These are phyloP conservation scores for Mortierella polycephala DNA, from an alignment of 371 early-diverging fungal species.

Conservation along the genomic window DNA sequence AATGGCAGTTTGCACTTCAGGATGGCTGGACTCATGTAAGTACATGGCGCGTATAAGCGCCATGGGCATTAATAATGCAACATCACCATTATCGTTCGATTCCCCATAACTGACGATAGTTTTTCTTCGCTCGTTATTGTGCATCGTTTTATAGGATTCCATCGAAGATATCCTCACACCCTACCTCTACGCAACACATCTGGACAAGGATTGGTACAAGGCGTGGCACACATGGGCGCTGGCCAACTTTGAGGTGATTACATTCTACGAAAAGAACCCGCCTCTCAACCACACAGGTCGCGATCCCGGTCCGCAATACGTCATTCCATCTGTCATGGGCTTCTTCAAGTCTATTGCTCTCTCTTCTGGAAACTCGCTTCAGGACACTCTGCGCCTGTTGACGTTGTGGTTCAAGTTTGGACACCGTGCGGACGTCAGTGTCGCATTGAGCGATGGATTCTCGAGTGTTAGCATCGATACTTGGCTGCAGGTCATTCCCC, in stretches of 20 bases:
- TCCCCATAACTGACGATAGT: neutral
- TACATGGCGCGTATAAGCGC: neutral
- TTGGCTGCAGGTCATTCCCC: constrained; percentile 99
- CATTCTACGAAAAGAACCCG: constrained; percentile 70
- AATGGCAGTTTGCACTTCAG: constrained; percentile 89
- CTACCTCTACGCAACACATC: constrained; percentile 89
- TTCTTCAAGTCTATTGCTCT: constrained; percentile 96
- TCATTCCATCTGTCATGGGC: constrained; percentile 71
- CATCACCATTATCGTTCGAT: no score
- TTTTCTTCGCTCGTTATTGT: neutral
- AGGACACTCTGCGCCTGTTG: constrained; percentile 94
- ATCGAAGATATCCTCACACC: constrained; percentile 87
- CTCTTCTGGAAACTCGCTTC: constrained; percentile 91
- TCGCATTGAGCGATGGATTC: constrained; percentile 90
- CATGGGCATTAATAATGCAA: no score
- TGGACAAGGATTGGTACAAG: constrained; percentile 96
- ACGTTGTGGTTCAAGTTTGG: constrained; percentile 98
- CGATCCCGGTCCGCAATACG: constrained; percentile 56
- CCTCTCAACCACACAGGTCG: constrained; percentile 41
- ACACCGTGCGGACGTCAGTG: constrained; percentile 86
- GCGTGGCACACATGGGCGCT: constrained; percentile 99
- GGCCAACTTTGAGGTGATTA: constrained; percentile 92
- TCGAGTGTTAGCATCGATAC: constrained; percentile 93
- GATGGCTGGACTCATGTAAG: constrained; percentile 78
- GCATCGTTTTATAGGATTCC: constrained; percentile 53